Conservation (phyloP, 192 early-diverging fungal species). For the Gigaspora rosea region DNA sequence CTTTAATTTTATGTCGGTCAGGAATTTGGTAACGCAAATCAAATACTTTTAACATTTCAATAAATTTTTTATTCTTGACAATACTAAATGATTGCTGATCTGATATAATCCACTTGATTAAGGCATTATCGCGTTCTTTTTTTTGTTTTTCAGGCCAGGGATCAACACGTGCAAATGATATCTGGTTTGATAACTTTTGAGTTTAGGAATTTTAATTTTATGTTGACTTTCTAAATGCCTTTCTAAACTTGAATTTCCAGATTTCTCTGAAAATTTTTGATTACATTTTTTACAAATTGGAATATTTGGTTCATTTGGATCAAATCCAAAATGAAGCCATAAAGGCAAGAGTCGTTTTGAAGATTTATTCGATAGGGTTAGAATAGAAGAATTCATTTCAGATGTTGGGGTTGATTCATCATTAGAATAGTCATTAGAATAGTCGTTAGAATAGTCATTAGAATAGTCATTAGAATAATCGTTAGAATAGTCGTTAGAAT, state of each 20-base stretch:
- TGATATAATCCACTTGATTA: not conserved
- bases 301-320: too few species aligned
- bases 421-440: too few species aligned
- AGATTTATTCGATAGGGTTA: too few species aligned
- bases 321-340: too few species aligned
- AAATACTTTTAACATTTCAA: not conserved
- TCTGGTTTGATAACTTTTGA: not conserved
- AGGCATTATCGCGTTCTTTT: not conserved
- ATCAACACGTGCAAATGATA: not conserved
- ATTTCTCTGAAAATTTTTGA: not conserved
- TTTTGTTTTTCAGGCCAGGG: not conserved
- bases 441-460: too few species aligned
- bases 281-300: not conserved
- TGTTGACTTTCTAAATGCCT: not conserved
- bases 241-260: not conserved
- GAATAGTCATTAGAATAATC: too few species aligned
- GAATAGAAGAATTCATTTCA: too few species aligned
- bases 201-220: not conserved
- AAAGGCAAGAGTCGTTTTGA: too few species aligned
- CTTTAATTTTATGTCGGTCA: too few species aligned
- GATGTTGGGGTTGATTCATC: too few species aligned
- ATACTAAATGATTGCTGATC: not conserved
- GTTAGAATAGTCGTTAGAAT: too few species aligned
- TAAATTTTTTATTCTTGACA: not conserved
- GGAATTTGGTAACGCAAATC: not conserved